Conservation (phyloP, 169 alveolate species). For the Plasmodium cynomolgi region DNA sequence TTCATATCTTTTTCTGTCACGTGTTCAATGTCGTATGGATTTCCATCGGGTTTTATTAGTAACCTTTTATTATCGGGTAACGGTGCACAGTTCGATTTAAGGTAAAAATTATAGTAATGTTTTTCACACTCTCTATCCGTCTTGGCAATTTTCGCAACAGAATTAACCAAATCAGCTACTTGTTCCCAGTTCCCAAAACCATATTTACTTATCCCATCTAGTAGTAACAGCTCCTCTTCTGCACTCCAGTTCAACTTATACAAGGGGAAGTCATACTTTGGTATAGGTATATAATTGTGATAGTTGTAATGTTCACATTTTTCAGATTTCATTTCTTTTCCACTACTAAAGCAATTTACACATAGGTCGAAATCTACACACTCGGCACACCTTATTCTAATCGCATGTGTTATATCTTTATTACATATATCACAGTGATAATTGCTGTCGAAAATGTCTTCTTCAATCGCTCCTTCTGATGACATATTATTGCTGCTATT, state of each 20-base stretch:
- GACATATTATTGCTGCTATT: conserved; percentile 5
- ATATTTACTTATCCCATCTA: conserved; percentile 91
- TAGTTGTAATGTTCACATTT: conserved; percentile 85
- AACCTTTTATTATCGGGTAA: conserved; percentile 79
- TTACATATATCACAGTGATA: conserved; percentile 87
- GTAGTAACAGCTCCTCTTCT: conserved; percentile 90
- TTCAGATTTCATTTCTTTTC: conserved; percentile 85
- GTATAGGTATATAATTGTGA: conserved; percentile 91
- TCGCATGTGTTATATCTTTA: conserved; percentile 81
- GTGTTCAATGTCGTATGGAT: conserved; percentile 64
- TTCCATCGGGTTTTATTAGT: conserved; percentile 67
- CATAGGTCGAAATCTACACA: conserved; percentile 91
- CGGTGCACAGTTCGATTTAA: conserved; percentile 87
- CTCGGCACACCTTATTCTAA: conserved; percentile 91
- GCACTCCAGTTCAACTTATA: conserved; percentile 90
- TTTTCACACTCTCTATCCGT: conserved; percentile 87
- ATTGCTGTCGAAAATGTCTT: conserved; percentile 72
- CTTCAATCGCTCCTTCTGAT: conserved; percentile 35
- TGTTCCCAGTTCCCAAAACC: conserved; percentile 94
- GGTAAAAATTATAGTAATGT: conserved; percentile 84
- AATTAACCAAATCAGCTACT: conserved; percentile 82
- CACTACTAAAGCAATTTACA: conserved; percentile 89
- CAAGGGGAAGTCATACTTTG: conserved; percentile 89
- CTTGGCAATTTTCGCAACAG: conserved; percentile 79
- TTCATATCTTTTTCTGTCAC: conserved; percentile 36